phyloP scores from a whole-genome alignment of 805 yeast genomes.

The Clavispora santaluciae region DNA sequence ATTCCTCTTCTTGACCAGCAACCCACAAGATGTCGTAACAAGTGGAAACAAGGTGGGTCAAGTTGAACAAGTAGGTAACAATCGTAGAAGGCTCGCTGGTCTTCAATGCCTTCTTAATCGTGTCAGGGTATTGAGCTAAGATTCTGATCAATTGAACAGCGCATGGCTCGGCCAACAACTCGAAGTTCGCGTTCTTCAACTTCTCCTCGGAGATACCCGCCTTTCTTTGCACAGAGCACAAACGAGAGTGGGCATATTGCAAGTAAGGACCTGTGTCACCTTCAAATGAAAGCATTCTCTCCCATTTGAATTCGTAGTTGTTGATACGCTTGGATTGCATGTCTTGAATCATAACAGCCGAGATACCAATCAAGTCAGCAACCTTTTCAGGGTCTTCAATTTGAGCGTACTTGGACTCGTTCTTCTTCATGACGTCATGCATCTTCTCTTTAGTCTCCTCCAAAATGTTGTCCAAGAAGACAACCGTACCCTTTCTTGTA shows the following conservation, averaged over 20 bases:
- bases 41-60: conserved; percentile 92
- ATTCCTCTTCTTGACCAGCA: conserved; percentile 84
- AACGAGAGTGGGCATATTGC: conserved; percentile 97
- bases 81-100: conserved; percentile 90
- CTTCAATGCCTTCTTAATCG: conserved; percentile 72
- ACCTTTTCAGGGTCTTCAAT: conserved; percentile 90
- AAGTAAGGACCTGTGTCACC: conserved; percentile 99
- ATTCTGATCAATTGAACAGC: conserved; percentile 71
- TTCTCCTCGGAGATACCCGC: conserved; percentile 44
- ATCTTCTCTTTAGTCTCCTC: conserved; percentile 90
- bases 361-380: conserved; percentile 92
- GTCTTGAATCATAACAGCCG: conserved; percentile 98
- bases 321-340: conserved; percentile 96
- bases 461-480: conserved; percentile 89
- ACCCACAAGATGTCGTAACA: conserved; percentile 96
- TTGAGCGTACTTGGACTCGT: conserved; percentile 85
- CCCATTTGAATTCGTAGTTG: conserved; percentile 96
- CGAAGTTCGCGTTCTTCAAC: conserved; percentile 48
- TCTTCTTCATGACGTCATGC: conserved; percentile 95
- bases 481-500: conserved; percentile 97
- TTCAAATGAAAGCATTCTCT: conserved; percentile 95
- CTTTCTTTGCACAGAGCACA: conserved; percentile 90
- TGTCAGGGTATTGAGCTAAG: conserved; percentile 89
- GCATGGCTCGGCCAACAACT: conserved; percentile 62
- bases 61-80: conserved; percentile 87